Evolutionary conservation across 1,284 basidiomycete genomes (phyloP).

Genomic region (Cutaneotrichosporon mucoides): DNA sequence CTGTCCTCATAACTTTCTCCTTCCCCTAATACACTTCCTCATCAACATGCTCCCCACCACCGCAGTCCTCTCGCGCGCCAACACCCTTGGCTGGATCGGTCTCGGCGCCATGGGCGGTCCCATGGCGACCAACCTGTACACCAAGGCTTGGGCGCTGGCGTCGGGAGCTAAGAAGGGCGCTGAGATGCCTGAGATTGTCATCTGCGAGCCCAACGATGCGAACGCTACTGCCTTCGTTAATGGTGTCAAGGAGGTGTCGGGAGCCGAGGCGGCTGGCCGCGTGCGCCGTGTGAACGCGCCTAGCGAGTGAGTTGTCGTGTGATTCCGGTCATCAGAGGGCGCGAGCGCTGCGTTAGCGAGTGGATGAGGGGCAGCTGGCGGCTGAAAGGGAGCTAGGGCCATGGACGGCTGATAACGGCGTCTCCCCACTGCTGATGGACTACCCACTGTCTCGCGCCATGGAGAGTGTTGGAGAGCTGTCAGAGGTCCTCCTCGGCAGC

Average conservation of each 20-base stretch:
- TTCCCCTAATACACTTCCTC: no score
- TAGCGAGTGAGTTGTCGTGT: conserved; percentile 11
- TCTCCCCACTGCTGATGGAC: no score
- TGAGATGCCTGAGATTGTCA: conserved; percentile 28
- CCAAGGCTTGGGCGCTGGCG: conserved; percentile 34
- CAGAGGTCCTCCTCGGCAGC: background rate
- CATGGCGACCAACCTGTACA: conserved; percentile 47
- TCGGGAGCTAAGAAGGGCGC: background rate
- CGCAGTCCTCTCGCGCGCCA: conserved; percentile 23
- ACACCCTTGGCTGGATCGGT: conserved; percentile 45
- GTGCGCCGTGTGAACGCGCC: conserved; percentile 10
- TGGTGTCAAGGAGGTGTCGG: conserved; percentile 4
- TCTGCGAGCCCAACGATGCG: conserved; percentile 42
- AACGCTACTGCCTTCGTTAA: conserved; percentile 31
- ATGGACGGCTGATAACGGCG: no score
- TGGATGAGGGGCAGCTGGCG: no score
- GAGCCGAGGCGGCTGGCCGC: conserved; percentile 15
- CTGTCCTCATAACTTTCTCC: no score
- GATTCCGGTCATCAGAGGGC: background rate
- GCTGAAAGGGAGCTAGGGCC: no score
- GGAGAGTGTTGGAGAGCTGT: no score
- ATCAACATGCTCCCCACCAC: conserved; percentile 30
- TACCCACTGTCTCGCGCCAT: no score
- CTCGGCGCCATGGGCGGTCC: conserved; percentile 46
- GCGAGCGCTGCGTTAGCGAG: no score